Percentiles rank a stretch among this genome's conserved stretches.
Evolutionary conservation across 805 yeast species (phyloP).

Genomic region (Ogataea dorogensis): DNA sequence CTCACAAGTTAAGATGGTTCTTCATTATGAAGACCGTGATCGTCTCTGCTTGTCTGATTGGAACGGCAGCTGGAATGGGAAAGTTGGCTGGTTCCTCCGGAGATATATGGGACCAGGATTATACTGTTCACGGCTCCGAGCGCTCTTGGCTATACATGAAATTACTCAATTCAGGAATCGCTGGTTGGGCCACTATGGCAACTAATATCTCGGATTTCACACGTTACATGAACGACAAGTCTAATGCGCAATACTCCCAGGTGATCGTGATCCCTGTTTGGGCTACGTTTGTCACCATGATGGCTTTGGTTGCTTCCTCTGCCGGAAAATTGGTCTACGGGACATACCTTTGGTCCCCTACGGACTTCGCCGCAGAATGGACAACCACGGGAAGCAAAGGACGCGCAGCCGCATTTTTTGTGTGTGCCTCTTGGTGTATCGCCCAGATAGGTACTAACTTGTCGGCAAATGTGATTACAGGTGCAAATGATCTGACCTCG

Average conservation of each 20-base stretch:
- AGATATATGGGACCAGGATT: constrained; percentile 22
- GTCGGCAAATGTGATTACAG: constrained; percentile 60
- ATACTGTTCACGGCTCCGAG: constrained; percentile 25
- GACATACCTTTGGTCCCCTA: constrained; percentile 44
- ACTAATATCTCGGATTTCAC: constrained; percentile 40
- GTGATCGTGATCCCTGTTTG: constrained; percentile 28
- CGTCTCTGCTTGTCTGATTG: constrained; percentile 27
- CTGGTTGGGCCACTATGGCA: constrained; percentile 38
- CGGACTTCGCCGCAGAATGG: constrained; percentile 38
- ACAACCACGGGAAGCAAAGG: constrained; percentile 26
- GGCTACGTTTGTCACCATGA: constrained; percentile 29
- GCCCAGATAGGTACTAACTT: constrained; percentile 42
- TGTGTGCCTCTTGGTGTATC: constrained; percentile 22
- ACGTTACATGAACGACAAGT: constrained; percentile 34
- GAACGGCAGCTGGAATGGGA: constrained; percentile 34
- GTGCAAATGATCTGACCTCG: constrained; percentile 57
- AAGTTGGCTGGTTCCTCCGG: constrained; percentile 33
- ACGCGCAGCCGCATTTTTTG: constrained; percentile 22
- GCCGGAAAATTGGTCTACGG: constrained; percentile 40
- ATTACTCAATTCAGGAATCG: constrained; percentile 33
- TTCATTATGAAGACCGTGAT: constrained; percentile 34
- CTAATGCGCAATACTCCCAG: constrained; percentile 34
- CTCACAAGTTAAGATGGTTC: constrained; percentile 36
- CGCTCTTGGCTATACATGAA: constrained; percentile 28
- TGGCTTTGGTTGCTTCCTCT: constrained; percentile 36